Evolutionary conservation across 2,329 filamentous ascomycete genomes (phyloP), one percentile per base, ranked within the genome.

Genomic region (Coniochaeta sp.): DNA sequence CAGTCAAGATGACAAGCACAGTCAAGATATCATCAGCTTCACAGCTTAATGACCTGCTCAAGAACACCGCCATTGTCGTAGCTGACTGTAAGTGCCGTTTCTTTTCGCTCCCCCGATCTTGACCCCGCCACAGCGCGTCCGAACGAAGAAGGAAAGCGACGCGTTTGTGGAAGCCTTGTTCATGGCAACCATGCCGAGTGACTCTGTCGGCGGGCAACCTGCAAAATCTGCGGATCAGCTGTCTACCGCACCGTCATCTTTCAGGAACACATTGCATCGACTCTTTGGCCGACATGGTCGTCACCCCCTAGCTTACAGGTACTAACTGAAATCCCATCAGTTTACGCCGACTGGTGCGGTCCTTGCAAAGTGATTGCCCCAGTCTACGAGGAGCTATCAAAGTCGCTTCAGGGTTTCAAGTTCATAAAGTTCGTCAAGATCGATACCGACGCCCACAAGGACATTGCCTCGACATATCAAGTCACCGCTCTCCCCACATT

Each of bases 401-500:
- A 76, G 52, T 81, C 87, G 63, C 82, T 96, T 54, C 89, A 90
- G 19, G 83, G 86, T 58, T 83, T 88, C 17, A 86, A 87, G 66
- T 79, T 83, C 65, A 87, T 96, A 67, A 90, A 88, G 36, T 97
- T 98, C 73, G 86, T 86, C 72, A 96, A 95, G 78, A 83, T 97
- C 77, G 88, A 98, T 79, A 89, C 86, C 62, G 91, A 96, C 66
- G 74, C 81, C 57, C 89, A 95, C 71, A 80, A 85, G 68, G 86
- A 90, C 40, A 84, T 98, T 64, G 85, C 90, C 17, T 72, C 83
- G 62, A 84, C 86, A 65, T 95, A 96, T 76, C 79, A 80, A 64
- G 81, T 98, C 69, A 87, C 85, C 22, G 83, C 85, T 75, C 87
- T 93, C 71, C 95, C 95, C 9, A 96, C 93, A n/a, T 96, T 98